phyloP scores from a whole-genome alignment of 331 rosid genomes.

The Pyracantha coccinea region DNA sequence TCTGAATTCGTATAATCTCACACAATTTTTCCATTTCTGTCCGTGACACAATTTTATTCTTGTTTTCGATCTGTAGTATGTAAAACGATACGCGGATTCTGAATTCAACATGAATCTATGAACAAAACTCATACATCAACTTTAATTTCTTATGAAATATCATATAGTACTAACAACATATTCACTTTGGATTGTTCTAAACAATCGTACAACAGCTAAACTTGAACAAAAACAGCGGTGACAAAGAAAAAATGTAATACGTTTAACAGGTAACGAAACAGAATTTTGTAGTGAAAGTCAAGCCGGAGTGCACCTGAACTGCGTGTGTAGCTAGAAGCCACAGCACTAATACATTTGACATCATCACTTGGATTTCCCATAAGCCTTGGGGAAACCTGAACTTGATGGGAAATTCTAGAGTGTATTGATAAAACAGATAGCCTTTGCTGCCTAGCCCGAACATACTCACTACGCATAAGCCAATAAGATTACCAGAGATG shows the following conservation, averaged over 20 bases:
- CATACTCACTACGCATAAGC: conserved; percentile 25
- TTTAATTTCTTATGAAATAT: conserved; percentile 14
- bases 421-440: background rate
- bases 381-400: conserved; percentile 8
- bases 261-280: conserved; percentile 8
- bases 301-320: conserved; percentile 16
- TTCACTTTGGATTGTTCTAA: conserved; percentile 25
- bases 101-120: background rate
- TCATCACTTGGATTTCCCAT: conserved; percentile 17
- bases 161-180: conserved; percentile 18
- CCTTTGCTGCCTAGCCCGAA: background rate
- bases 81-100: background rate
- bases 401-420: conserved; percentile 8
- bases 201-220: conserved; percentile 21
- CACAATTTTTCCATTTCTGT: background rate
- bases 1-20: background rate
- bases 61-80: background rate
- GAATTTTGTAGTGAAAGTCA: conserved; percentile 2
- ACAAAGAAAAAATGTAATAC: conserved; percentile 9
- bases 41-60: background rate
- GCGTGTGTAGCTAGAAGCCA: conserved; percentile 14
- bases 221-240: conserved; percentile 19
- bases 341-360: conserved; percentile 15
- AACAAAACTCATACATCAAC: conserved; percentile 4
- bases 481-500: conserved; percentile 39